phyloP scores from a whole-genome alignment of 192 early-diverging fungal genomes.

The Backusella circina region DNA sequence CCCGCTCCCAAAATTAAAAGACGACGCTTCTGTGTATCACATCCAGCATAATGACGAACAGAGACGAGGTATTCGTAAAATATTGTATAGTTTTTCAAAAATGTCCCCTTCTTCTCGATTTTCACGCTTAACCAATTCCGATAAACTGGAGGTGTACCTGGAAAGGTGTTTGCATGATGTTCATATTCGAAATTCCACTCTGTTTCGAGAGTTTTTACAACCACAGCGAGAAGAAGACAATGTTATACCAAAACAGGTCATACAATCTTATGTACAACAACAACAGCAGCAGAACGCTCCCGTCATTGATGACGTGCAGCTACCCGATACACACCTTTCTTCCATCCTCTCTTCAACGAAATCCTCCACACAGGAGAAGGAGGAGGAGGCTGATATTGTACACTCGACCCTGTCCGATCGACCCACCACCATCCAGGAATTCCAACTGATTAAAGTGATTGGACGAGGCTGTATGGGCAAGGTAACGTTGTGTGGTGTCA shows the following conservation, averaged over 20 bases:
- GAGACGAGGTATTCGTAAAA: background rate
- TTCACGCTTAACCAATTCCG: conserved; percentile 6
- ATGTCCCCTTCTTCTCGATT: background rate
- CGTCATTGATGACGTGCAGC: background rate
- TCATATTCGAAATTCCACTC: conserved; percentile 14
- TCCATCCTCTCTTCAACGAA: background rate
- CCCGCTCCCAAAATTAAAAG: conserved; percentile 15
- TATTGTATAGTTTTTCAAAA: conserved; percentile 11
- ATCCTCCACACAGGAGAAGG: background rate
- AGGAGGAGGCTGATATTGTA: background rate
- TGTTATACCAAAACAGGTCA: conserved; percentile 1
- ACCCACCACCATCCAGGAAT: conserved; percentile 40
- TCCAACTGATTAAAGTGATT: conserved; percentile 48
- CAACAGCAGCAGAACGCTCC: background rate
- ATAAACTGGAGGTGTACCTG: conserved; percentile 8
- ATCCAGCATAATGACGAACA: background rate
- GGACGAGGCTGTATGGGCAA: conserved; percentile 58
- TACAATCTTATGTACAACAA: background rate
- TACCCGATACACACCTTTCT: background rate
- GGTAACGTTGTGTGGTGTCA: conserved; percentile 19
- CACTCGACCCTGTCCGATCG: background rate
- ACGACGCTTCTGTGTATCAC: conserved; percentile 1
- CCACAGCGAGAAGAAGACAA: conserved; percentile 46
- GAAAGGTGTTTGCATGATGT: conserved; percentile 4
- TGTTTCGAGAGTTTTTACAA: conserved; percentile 45